phyloP scores from a whole-genome alignment of 768 basidiomycete species.

The Termitomyces bulborhizus region DNA sequence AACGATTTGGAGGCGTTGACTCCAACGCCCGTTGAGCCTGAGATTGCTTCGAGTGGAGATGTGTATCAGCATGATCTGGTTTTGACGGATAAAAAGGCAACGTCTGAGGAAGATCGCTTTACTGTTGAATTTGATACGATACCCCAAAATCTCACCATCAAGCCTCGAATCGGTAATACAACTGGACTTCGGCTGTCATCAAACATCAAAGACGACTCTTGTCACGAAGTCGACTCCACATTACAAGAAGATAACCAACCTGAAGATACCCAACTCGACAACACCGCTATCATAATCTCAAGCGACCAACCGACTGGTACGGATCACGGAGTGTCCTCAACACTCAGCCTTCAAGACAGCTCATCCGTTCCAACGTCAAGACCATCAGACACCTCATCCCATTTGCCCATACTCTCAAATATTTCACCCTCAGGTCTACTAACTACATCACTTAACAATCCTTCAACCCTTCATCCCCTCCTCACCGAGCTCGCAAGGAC shows the following conservation, averaged over 20 bases:
- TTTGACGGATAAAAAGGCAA: not conserved
- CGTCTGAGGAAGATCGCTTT: not conserved
- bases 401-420: not conserved
- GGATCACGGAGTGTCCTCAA: not conserved
- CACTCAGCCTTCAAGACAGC: not conserved
- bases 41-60: not conserved
- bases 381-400: not conserved
- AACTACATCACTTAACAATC: not conserved
- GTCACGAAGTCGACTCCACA: not conserved
- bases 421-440: not conserved
- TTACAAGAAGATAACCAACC: not conserved
- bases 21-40: not conserved
- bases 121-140: not conserved
- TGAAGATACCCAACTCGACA: not conserved
- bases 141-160: no score
- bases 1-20: not conserved
- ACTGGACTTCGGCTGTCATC: not conserved
- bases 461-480: conserved; percentile 26
- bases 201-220: not conserved
- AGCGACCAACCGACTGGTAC: not conserved
- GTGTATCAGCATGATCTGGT: not conserved
- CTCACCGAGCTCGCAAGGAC: conserved; percentile 38
- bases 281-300: not conserved
- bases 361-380: no score
- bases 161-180: not conserved